Percentiles rank a stretch among this genome's conserved stretches.
phyloP scores from a whole-genome alignment of 331 rosid species.

The Cydonia oblonga region DNA sequence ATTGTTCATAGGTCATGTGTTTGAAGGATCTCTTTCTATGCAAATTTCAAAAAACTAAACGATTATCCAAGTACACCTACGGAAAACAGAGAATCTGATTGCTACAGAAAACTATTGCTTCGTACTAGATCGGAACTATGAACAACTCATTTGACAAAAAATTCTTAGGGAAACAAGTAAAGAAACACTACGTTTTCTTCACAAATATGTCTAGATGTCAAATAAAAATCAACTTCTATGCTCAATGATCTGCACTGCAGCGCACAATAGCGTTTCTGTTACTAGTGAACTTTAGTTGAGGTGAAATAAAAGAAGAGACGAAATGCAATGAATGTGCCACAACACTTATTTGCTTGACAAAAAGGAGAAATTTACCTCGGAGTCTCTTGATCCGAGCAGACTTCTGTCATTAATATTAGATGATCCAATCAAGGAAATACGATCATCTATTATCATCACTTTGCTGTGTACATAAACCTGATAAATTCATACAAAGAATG shows the following conservation, averaged over 20 bases:
- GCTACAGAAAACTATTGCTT: neutral
- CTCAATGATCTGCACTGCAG: neutral
- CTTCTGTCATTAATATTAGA: slow-evolving; percentile 44
- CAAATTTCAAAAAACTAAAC: neutral
- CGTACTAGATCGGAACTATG: neutral
- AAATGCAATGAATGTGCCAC: neutral
- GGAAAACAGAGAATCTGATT: neutral
- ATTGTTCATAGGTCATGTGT: neutral
- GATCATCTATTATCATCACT: slow-evolving; percentile 38
- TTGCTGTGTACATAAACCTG: slow-evolving; percentile 48
- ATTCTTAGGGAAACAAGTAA: neutral
- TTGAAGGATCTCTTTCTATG: neutral
- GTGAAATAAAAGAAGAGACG: neutral
- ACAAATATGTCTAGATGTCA: neutral
- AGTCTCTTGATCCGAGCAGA: slow-evolving; percentile 46
- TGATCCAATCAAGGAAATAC: slow-evolving; percentile 35
- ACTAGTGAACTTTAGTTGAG: neutral
- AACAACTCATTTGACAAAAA: neutral
- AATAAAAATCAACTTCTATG: neutral
- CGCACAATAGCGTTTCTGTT: neutral
- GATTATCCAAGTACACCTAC: neutral
- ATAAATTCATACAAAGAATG: neutral
- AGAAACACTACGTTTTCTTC: neutral
- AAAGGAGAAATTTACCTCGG: slow-evolving; percentile 21
- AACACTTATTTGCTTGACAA: neutral